Evolutionary conservation across 345 rosid species (phyloP), one percentile per base, ranked within the genome.

Genomic region (Gynandropsis gynandra): DNA sequence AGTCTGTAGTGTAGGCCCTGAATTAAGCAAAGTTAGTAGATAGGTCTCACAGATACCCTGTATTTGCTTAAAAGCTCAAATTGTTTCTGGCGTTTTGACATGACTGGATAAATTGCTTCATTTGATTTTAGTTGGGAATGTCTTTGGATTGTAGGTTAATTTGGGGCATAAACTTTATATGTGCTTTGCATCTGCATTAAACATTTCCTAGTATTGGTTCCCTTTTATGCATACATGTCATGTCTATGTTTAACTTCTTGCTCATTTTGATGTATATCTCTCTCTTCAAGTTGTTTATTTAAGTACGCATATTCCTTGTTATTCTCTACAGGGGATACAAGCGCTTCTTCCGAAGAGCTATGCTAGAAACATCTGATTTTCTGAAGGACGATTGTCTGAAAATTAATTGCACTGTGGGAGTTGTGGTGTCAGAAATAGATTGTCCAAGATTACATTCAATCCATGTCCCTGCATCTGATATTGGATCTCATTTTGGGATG

Each of bases 351-450:
- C 69, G 82, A 55, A 69, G 87, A 57, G 72, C 81, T 10, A 65
- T 75, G 85, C 81, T 80, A 31, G 87, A 84, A 64, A 47, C 85
- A 1, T 84, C 88, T 0, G 85, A 84, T 69, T 80, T 80, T 45
- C 81, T 84, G 0, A 84, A 80, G 66, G 79, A 83, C 63, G 93
- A 83, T 58, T 83, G 85, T 65, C 59, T 80, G 62, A 80, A 65
- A 63, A 76, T 84, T 58, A 72, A 76, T 50, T 84, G 94, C 58
- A 81, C 88, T 4, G 85, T 79, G 48, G 94, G 88, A 13, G 85
- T 84, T 62, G 85, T 81, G 62, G 78, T 80, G 59, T 80, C 85
- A 6, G 83, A 70, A 37, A 75, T 60, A 52, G 85, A 78, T 60
- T 78, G 80, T 55, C 72, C 84, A 1, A 71, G 82, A 52, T 48